These are phyloP conservation scores for Zasmidium cellare DNA, from an alignment of 2,329 filamentous ascomycete genomes.

Conservation along the genomic window DNA sequence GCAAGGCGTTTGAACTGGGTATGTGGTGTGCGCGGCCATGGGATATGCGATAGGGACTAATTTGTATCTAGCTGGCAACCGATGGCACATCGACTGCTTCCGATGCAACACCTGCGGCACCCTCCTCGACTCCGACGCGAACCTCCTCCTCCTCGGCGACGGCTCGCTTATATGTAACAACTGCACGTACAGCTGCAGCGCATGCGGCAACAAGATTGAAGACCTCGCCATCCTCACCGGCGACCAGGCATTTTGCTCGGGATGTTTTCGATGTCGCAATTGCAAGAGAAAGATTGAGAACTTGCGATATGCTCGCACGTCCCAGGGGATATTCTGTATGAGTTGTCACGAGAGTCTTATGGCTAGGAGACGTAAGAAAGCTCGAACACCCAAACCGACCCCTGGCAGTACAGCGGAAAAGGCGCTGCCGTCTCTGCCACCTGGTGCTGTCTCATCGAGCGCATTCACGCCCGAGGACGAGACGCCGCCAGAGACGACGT, in stretches of 20 bases:
- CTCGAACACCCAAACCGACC: constrained; percentile 59
- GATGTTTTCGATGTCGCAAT: constrained; percentile 95
- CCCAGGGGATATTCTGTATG: constrained; percentile 99
- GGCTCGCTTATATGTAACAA: constrained; percentile 99
- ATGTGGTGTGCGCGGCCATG: constrained; percentile 23
- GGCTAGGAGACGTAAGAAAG: constrained; percentile 85
- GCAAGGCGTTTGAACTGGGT: constrained; percentile 98
- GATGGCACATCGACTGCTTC: constrained; percentile 92
- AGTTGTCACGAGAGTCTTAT: constrained; percentile 96
- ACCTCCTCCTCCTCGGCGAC: constrained; percentile 93
- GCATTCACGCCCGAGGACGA: constrained; percentile 60
- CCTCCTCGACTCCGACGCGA: constrained; percentile 95
- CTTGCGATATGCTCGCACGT: constrained; percentile 92
- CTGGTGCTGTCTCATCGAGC: constrained; percentile 65
- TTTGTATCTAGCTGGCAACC: constrained; percentile 24
- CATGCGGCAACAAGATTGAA: constrained; percentile 96
- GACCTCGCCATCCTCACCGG: constrained; percentile 96
- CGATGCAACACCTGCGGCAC: constrained; percentile 78
- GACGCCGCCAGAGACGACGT: constrained; percentile 59
- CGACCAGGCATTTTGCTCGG: constrained; percentile 96
- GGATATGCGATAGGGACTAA: constrained; percentile 6
- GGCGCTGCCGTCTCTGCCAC: constrained; percentile 85
- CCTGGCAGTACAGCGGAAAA: constrained; percentile 66
- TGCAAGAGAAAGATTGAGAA: constrained; percentile 99
- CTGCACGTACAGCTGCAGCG: constrained; percentile 98